Evolutionary conservation across 441 rosid genomes (phyloP).

Genomic region (Melastoma candidum): DNA sequence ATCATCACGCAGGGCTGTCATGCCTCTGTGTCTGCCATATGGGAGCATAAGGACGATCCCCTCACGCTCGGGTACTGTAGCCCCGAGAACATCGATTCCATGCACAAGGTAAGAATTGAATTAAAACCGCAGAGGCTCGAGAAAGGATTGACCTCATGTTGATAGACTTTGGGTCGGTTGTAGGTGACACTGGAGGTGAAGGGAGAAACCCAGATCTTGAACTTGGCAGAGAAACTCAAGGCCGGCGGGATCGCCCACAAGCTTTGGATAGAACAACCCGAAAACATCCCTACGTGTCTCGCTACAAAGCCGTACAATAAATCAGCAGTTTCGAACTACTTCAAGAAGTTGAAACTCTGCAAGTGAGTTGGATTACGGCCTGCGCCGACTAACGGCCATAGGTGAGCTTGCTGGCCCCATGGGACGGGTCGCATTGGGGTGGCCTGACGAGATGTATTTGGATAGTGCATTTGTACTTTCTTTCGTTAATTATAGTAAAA

Average conservation of each 20-base stretch:
- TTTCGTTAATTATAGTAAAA: no score
- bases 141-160: no score
- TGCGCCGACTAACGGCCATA: no score
- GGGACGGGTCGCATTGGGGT: no score
- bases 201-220: slow-evolving; percentile 74
- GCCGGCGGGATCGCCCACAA: slow-evolving; percentile 62
- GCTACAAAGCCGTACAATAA: slow-evolving; percentile 85
- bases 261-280: slow-evolving; percentile 88
- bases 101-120: slow-evolving; percentile 56
- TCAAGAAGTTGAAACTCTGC: slow-evolving; percentile 86
- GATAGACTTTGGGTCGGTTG: background rate
- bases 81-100: slow-evolving; percentile 50
- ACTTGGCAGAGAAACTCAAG: slow-evolving; percentile 58
- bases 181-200: slow-evolving; percentile 88
- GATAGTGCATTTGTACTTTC: no score
- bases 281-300: slow-evolving; percentile 74
- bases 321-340: slow-evolving; percentile 42
- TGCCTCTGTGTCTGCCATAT: slow-evolving; percentile 73
- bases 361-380: slow-evolving; percentile 28
- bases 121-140: no score
- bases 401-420: no score
- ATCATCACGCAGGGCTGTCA: slow-evolving; percentile 91
- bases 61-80: slow-evolving; percentile 58
- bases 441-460: no score
- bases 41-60: slow-evolving; percentile 66